These are phyloP conservation scores for Erythrophleum ivorense DNA, from an alignment of 331 rosid genomes.

Conservation along the genomic window DNA sequence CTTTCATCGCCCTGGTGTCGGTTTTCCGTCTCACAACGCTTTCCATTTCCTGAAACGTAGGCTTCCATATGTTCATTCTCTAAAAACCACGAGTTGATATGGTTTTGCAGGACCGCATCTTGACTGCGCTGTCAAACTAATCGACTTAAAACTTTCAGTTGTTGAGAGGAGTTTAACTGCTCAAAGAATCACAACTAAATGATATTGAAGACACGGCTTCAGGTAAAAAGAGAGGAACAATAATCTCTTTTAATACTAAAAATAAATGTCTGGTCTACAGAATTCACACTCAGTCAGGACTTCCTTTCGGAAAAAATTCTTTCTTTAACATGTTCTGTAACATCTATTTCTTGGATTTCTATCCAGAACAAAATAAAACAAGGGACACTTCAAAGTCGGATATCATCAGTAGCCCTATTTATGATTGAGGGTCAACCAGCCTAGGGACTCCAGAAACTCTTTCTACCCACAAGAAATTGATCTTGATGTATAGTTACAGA, in stretches of 20 bases:
- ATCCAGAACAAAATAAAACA: slow-evolving; percentile 18
- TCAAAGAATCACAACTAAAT: background rate
- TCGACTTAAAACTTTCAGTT: background rate
- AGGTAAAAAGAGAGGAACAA: background rate
- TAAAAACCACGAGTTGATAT: background rate
- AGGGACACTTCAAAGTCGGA: background rate
- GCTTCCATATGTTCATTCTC: background rate
- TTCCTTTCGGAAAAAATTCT: slow-evolving; percentile 12
- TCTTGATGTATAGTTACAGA: slow-evolving; percentile 55
- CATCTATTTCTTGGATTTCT: slow-evolving; percentile 11
- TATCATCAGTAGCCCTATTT: slow-evolving; percentile 16
- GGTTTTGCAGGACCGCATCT: background rate
- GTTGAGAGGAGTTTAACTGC: background rate
- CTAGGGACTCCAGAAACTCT: slow-evolving; percentile 85
- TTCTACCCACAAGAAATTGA: slow-evolving; percentile 72
- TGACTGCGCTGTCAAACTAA: background rate
- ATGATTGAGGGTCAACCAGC: slow-evolving; percentile 31
- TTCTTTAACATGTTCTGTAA: background rate
- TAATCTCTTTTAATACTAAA: background rate
- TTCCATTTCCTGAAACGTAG: background rate
- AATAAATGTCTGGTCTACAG: slow-evolving; percentile 5
- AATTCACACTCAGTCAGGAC: slow-evolving; percentile 37
- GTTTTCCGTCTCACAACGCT: background rate
- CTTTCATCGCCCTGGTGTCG: background rate
- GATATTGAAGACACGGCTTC: background rate